Base-by-base conservation (phyloP, 345 rosid genomes). In the Gossypium bickii region DNA sequence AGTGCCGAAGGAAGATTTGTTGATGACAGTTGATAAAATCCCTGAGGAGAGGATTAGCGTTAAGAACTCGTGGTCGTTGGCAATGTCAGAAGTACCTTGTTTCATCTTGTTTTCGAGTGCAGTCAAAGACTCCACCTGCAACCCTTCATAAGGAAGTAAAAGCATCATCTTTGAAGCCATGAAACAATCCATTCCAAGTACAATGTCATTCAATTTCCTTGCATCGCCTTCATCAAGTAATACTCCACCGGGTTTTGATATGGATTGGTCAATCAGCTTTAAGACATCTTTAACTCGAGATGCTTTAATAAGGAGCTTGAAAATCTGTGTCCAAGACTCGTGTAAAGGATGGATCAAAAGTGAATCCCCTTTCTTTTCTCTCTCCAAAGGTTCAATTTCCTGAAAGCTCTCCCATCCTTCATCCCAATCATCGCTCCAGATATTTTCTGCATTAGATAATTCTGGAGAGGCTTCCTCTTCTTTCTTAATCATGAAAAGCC, bases 391-490 rank as follows among this genome's bases (percentile, higher is more conserved):
- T 77, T 92, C 97, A 62, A 74, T 79, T 29, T 92, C 98, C 81
- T 92, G 99, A 74, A 91, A 90, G 80, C 90, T 95, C 76, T 95
- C 99, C 99, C 98, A 95, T 76, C 99, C 98, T 76, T 93, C 98
- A 63, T 90, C 88, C 99, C 99, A 95, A 70, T 83, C 93, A 76
- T 90, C 94, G 45, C 79, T 82, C 99, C 99, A 95, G 76, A 79
- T 86, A 52, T 80, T 86, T 84, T 83, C 91, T 74, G 81, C 49
- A 71, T 83, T 83, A 0, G 83, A 56, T 73, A 82, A 79, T 78
- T 81, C 94, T 3, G 75, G 60, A 70, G 87, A 58, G 24, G 83
- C 74, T 73, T 60, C 79, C 76, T 83, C 86, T 11, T 82, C 88
- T 55, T 71, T 83, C 78, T 77, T 79, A 55, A 56, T 78, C 48